phyloP scores from a whole-genome alignment of 257 asterid species.

The Euphrasia confusa region DNA sequence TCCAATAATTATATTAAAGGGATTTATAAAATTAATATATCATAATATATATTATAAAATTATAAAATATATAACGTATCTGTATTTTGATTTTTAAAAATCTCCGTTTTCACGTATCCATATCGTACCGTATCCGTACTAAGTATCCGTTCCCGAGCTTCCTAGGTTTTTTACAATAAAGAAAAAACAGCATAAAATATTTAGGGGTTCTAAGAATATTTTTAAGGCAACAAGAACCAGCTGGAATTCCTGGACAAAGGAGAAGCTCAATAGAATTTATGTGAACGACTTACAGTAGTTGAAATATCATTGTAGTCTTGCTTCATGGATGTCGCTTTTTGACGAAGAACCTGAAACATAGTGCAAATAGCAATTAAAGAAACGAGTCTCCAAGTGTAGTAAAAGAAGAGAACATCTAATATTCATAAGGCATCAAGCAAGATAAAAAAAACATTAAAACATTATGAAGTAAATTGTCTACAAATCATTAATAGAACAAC shows the following conservation, averaged over 20 bases:
- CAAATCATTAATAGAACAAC: constrained; percentile 45
- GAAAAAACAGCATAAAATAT: constrained; percentile 1
- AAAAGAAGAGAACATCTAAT: constrained; percentile 13
- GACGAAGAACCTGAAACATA: constrained; percentile 93
- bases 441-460: constrained; percentile 11
- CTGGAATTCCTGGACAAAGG: constrained; percentile 20
- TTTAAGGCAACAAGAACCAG: constrained; percentile 3
- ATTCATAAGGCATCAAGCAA: constrained; percentile 16
- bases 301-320: constrained; percentile 92
- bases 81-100: no score
- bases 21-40: no score
- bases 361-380: constrained; percentile 43
- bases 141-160: no score
- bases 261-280: constrained; percentile 15
- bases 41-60: no score
- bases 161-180: background rate
- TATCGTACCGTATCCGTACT: no score
- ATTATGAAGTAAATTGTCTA: constrained; percentile 16
- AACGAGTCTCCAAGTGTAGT: constrained; percentile 27
- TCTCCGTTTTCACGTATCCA: no score
- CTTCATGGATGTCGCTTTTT: constrained; percentile 96
- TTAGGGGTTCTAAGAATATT: constrained; percentile 8
- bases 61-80: no score
- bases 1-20: no score
- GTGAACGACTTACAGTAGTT: constrained; percentile 59